Conservation (phyloP, 2,329 filamentous ascomycete genomes). For the Penicillium sp. region DNA sequence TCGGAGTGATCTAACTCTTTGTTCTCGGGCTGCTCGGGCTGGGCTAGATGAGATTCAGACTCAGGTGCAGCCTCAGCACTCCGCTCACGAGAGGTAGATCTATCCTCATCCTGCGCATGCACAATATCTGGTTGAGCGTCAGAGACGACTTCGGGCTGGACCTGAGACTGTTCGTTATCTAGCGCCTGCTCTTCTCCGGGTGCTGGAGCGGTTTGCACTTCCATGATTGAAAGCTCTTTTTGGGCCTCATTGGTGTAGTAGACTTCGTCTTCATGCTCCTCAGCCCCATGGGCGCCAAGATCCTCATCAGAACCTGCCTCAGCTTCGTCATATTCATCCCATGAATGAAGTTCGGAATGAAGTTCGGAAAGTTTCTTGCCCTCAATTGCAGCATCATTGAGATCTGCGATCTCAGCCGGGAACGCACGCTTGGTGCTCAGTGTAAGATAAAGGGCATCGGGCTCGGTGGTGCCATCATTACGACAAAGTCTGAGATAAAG, state of each 20-base stretch:
- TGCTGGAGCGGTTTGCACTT: background rate
- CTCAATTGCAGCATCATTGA: conserved; percentile 54
- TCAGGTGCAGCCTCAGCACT: background rate
- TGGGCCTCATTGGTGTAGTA: conserved; percentile 6
- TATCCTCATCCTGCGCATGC: background rate
- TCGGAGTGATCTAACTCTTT: background rate
- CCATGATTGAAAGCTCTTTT: conserved; percentile 8
- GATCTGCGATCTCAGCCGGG: conserved; percentile 51
- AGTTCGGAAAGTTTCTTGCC: conserved; percentile 59
- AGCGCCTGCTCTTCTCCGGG: background rate
- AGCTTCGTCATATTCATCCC: conserved; percentile 53
- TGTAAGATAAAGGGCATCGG: conserved; percentile 59
- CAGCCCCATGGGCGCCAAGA: conserved; percentile 12
- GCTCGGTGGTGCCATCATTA: conserved; percentile 57
- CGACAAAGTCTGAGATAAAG: conserved; percentile 59
- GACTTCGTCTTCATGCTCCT: conserved; percentile 19
- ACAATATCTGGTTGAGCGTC: background rate
- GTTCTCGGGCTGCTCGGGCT: conserved; percentile 2
- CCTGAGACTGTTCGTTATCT: background rate
- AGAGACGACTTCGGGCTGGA: background rate
- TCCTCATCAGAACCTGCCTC: conserved; percentile 30
- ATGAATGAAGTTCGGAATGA: conserved; percentile 41
- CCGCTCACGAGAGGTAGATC: background rate
- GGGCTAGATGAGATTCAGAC: background rate
- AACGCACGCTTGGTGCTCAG: conserved; percentile 57